Conservation (phyloP, 306 rosid genomes). For the Urtica urens region DNA sequence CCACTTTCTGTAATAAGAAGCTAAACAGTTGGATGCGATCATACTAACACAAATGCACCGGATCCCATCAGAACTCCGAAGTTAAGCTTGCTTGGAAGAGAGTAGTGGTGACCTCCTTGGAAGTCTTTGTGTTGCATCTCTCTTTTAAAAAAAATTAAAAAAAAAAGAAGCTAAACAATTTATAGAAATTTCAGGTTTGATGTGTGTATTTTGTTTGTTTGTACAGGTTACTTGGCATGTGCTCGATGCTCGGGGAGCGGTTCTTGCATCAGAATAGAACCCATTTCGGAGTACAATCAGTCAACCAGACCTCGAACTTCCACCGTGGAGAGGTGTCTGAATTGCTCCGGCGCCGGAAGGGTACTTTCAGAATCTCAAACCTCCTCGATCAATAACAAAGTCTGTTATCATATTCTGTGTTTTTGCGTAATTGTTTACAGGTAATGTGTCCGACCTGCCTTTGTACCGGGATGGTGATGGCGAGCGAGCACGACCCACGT, state of each 20-base stretch:
- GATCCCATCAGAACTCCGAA: no score
- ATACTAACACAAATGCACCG: no score
- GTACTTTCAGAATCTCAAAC: slow-evolving; percentile 20
- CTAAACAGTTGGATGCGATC: no score
- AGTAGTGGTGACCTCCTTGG: background rate
- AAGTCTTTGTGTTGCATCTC: background rate
- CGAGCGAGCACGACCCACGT: slow-evolving; percentile 86
- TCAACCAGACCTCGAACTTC: slow-evolving; percentile 44
- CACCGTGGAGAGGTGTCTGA: slow-evolving; percentile 45
- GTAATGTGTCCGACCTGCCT: slow-evolving; percentile 96
- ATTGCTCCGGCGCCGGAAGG: slow-evolving; percentile 93
- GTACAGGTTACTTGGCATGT: slow-evolving; percentile 83
- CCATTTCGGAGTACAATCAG: slow-evolving; percentile 40
- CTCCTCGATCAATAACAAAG: background rate
- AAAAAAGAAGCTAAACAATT: no score
- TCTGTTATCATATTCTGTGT: background rate
- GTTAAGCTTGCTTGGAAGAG: background rate
- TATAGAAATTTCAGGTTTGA: no score
- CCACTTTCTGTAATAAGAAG: no score
- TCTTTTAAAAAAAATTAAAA: background rate
- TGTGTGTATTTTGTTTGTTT: no score
- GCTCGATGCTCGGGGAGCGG: slow-evolving; percentile 90
- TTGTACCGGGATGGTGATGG: slow-evolving; percentile 95
- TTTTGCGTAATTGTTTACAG: slow-evolving; percentile 20
- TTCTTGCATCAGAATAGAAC: slow-evolving; percentile 51